Evolutionary conservation across 768 basidiomycete genomes (phyloP).

Genomic region (Glaciozyma martinii): DNA sequence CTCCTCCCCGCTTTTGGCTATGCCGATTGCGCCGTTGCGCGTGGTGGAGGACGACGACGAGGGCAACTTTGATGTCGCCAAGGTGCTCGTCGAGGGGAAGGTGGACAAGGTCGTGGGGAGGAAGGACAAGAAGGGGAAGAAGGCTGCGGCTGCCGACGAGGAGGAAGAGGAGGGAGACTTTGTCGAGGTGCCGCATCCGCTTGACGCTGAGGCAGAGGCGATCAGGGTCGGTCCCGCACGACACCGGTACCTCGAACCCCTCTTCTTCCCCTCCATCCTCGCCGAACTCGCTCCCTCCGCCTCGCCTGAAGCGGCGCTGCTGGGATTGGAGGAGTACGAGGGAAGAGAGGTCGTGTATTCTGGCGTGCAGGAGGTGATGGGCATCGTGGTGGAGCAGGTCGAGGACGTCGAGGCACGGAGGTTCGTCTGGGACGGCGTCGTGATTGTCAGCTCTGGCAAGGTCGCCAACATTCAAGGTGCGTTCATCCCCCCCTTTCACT

Average conservation of each 20-base stretch:
- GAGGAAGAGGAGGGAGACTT: conserved; percentile 67
- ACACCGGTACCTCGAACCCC: conserved; percentile 81
- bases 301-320: not conserved
- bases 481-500: not conserved
- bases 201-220: conserved; percentile 50
- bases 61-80: conserved; percentile 80
- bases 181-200: conserved; percentile 72
- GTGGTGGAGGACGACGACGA: conserved; percentile 55
- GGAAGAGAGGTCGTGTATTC: not conserved
- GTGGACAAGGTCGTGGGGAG: conserved; percentile 73
- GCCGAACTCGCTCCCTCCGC: not conserved
- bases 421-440: conserved; percentile 65
- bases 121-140: conserved; percentile 44
- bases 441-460: conserved; percentile 61
- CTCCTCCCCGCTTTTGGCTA: conserved; percentile 52
- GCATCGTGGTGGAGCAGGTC: conserved; percentile 51
- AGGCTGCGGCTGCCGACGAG: conserved; percentile 69
- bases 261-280: conserved; percentile 46
- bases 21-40: not conserved
- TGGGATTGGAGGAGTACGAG: conserved; percentile 15
- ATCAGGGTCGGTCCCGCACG: conserved; percentile 76
- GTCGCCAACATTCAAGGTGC: conserved; percentile 63
- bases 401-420: conserved; percentile 59
- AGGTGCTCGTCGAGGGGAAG: conserved; percentile 79
- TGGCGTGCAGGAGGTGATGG: conserved; percentile 61